Evolutionary conservation across 495 filamentous ascomycete species (phyloP).

Genomic region (Cetradonia linearis): DNA sequence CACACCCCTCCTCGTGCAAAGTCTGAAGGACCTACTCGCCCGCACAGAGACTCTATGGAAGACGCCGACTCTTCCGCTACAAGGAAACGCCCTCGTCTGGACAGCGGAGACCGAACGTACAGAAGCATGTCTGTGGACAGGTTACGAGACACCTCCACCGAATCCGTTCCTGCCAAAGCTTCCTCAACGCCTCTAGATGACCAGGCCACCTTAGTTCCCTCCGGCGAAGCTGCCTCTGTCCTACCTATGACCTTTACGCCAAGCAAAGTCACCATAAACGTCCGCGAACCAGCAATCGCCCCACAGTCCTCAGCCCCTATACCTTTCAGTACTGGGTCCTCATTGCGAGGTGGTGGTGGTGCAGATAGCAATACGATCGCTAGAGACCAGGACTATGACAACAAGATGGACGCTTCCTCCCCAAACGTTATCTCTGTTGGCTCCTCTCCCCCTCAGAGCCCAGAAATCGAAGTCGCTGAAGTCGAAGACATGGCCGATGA

Average conservation of each 20-base stretch:
- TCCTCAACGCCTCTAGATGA: conserved; percentile 23
- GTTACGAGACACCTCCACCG: conserved; percentile 24
- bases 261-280: conserved; percentile 49
- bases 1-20: conserved; percentile 23
- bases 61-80: conserved; percentile 43
- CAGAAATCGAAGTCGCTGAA: conserved; percentile 46
- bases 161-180: conserved; percentile 26
- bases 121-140: conserved; percentile 38
- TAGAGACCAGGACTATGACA: background rate
- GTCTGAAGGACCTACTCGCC: conserved; percentile 28
- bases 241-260: conserved; percentile 29
- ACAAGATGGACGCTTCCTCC: conserved; percentile 14
- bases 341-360: background rate
- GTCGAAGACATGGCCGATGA: conserved; percentile 46
- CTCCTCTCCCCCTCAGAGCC: conserved; percentile 42
- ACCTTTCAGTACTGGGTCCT: background rate
- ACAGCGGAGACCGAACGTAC: conserved; percentile 42
- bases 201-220: background rate
- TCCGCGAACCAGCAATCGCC: conserved; percentile 16
- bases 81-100: conserved; percentile 54
- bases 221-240: background rate
- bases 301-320: conserved; percentile 1
- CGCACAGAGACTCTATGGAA: conserved; percentile 44
- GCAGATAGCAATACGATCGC: background rate
- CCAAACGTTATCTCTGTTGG: conserved; percentile 37